Conservation (phyloP, 257 asterid genomes). For the Nicotiana attenuata region DNA sequence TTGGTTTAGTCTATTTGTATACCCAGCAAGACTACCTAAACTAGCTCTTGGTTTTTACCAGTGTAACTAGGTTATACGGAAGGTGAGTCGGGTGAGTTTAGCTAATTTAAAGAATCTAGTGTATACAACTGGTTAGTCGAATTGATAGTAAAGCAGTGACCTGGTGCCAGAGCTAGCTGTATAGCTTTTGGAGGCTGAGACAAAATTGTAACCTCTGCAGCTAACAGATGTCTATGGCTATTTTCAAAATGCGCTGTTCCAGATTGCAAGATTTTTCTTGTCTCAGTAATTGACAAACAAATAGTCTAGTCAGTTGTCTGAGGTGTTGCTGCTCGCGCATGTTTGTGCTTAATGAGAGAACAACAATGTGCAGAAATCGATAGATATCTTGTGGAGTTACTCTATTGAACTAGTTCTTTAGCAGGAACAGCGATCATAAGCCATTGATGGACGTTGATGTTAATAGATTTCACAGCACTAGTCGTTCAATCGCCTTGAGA, state of each 20-base stretch:
- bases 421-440: not conserved
- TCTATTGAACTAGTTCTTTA: no score
- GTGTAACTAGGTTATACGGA: not conserved
- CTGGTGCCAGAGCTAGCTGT: not conserved
- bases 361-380: no score
- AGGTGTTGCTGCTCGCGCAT: no score
- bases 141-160: not conserved
- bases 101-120: not conserved
- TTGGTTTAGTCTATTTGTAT: not conserved
- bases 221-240: not conserved
- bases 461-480: not conserved
- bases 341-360: no score
- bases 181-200: not conserved
- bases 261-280: not conserved
- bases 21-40: no score
- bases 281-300: not conserved
- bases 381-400: no score
- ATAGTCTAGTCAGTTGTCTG: no score
- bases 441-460: not conserved
- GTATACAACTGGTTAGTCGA: not conserved
- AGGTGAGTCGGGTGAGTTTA: not conserved
- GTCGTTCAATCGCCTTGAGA: not conserved
- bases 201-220: not conserved
- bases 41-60: not conserved
- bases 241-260: not conserved